These are phyloP conservation scores for Scheffersomyces cryptocercus DNA, from an alignment of 1,139 yeast species.

Conservation along the genomic window DNA sequence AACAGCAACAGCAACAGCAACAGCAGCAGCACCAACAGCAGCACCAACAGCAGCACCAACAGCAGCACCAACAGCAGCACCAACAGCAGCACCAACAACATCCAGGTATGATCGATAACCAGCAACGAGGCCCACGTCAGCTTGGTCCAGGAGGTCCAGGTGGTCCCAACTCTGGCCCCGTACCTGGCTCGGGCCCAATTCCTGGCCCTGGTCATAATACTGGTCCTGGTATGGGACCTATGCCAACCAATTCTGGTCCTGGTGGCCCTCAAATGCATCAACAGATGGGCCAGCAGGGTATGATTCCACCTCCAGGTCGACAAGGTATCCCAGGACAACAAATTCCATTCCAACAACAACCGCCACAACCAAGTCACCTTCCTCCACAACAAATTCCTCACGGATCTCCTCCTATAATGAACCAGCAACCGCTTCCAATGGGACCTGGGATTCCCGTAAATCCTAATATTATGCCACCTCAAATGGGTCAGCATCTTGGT, in stretches of 20 bases:
- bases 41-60: conserved; percentile 10
- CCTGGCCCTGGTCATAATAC: not conserved
- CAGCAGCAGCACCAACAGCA: conserved; percentile 25
- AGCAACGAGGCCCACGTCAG: not conserved
- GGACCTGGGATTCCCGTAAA: not conserved
- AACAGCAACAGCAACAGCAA: conserved; percentile 29
- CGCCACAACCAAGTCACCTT: not conserved
- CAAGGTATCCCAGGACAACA: too few species aligned
- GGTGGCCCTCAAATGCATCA: too few species aligned
- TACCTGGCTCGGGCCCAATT: not conserved
- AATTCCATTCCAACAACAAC: too few species aligned
- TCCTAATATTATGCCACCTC: too few species aligned
- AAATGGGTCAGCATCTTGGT: too few species aligned
- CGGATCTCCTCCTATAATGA: not conserved
- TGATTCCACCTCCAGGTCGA: too few species aligned
- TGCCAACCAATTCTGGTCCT: too few species aligned
- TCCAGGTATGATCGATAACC: conserved; percentile 2
- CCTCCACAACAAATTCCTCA: conserved; percentile 2
- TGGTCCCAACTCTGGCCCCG: not conserved
- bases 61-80: conserved; percentile 13
- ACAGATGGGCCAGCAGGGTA: not conserved
- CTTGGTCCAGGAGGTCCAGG: not conserved
- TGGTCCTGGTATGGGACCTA: not conserved
- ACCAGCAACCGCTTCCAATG: not conserved
- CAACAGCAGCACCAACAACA: conserved; percentile 13